These are phyloP conservation scores for Fusarium sublunatum DNA, from an alignment of 2,329 filamentous ascomycete genomes.

Conservation along the genomic window DNA sequence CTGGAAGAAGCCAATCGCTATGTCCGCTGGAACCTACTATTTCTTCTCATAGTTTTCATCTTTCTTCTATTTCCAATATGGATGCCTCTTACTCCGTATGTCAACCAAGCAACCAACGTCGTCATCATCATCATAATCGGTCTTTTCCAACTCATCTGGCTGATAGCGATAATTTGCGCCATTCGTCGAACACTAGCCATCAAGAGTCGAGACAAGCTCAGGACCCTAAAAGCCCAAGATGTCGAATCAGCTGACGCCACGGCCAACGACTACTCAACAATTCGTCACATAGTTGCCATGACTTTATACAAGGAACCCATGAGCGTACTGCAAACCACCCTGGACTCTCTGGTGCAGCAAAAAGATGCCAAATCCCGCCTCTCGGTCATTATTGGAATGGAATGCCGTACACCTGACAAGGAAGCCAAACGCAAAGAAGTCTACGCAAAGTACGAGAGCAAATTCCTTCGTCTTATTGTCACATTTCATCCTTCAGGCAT, in stretches of 20 bases:
- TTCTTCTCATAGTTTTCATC: slow-evolving; percentile 17
- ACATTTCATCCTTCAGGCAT: slow-evolving; percentile 25
- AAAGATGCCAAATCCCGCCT: slow-evolving; percentile 18
- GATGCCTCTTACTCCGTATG: slow-evolving; percentile 23
- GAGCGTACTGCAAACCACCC: slow-evolving; percentile 24
- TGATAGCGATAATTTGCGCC: slow-evolving; percentile 30
- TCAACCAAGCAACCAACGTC: slow-evolving; percentile 29
- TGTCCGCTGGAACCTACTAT: slow-evolving; percentile 31
- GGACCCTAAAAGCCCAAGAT: slow-evolving; percentile 13
- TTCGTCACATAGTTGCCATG: slow-evolving; percentile 36
- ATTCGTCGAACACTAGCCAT: slow-evolving; percentile 34
- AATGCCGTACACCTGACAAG: slow-evolving; percentile 25
- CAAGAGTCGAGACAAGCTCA: slow-evolving; percentile 19
- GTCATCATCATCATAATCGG: slow-evolving; percentile 21
- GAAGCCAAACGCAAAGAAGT: slow-evolving; percentile 25
- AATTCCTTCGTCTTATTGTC: slow-evolving; percentile 30
- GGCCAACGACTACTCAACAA: slow-evolving; percentile 3
- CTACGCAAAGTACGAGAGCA: slow-evolving; percentile 21
- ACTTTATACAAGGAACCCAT: slow-evolving; percentile 33
- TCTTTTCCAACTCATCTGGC: slow-evolving; percentile 32
- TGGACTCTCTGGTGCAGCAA: slow-evolving; percentile 26
- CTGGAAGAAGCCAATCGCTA: slow-evolving; percentile 32
- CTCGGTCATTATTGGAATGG: slow-evolving; percentile 30
- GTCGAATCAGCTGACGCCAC: slow-evolving; percentile 8
- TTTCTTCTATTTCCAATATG: slow-evolving; percentile 34